Evolutionary conservation across 345 rosid species (phyloP).

Genomic region (sweet orange (Citrus sinensis)): DVS_A1.0 CM039166.1:17832001-17832500

Average conservation of each 20-base stretch:
- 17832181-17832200: conserved; percentile 40
- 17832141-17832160: conserved; percentile 84
- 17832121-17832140: too few relatives aligned
- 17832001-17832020: background rate
- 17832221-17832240: conserved; percentile 25
- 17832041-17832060: too few relatives aligned
- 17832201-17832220: conserved; percentile 33
- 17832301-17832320: background rate
- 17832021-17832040: background rate
- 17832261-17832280: conserved; percentile 17
- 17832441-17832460: conserved; percentile 69
- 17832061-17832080: background rate
- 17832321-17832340: background rate
- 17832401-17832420: conserved; percentile 74
- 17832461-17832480: conserved; percentile 78
- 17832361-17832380: background rate
- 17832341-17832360: background rate
- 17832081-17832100: background rate
- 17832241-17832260: conserved; percentile 41
- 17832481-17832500: conserved; percentile 66
- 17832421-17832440: conserved; percentile 87
- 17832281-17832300: background rate
- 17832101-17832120: background rate
- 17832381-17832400: background rate
- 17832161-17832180: conserved; percentile 86